These are phyloP conservation scores for Cyberlindnera americana DNA, from an alignment of 805 yeast genomes.

Conservation along the genomic window DNA sequence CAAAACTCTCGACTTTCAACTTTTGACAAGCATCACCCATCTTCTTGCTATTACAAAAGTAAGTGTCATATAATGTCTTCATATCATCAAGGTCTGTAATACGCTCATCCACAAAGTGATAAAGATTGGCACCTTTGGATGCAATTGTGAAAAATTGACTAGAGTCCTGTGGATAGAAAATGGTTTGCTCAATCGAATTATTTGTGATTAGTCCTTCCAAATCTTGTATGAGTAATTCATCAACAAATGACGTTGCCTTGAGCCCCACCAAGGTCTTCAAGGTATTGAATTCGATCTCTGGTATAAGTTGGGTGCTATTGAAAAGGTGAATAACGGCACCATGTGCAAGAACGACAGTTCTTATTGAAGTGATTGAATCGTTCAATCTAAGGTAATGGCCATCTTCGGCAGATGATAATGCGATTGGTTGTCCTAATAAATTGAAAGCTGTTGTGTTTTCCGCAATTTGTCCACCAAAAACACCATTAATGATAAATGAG, in stretches of 20 bases:
- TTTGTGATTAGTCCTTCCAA: slow-evolving; percentile 57
- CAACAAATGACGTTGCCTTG: slow-evolving; percentile 59
- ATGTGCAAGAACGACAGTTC: slow-evolving; percentile 40
- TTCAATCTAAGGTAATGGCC: slow-evolving; percentile 38
- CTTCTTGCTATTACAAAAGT: slow-evolving; percentile 50
- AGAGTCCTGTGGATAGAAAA: slow-evolving; percentile 48
- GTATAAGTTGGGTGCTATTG: slow-evolving; percentile 29
- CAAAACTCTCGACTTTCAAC: slow-evolving; percentile 41
- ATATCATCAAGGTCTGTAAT: slow-evolving; percentile 30
- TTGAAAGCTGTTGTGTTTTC: background rate
- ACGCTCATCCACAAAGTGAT: slow-evolving; percentile 57
- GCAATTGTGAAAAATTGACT: slow-evolving; percentile 21
- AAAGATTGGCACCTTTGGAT: slow-evolving; percentile 43
- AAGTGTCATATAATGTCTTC: slow-evolving; percentile 42
- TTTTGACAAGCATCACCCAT: slow-evolving; percentile 66
- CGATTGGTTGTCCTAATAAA: background rate
- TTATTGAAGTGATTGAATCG: slow-evolving; percentile 29
- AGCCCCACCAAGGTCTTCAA: slow-evolving; percentile 58
- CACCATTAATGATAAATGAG: slow-evolving; percentile 37
- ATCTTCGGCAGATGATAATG: slow-evolving; percentile 22
- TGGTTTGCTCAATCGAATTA: slow-evolving; percentile 47
- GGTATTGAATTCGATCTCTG: slow-evolving; percentile 41
- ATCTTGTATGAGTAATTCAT: slow-evolving; percentile 63
- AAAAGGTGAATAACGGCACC: slow-evolving; percentile 52
- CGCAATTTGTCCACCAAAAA: slow-evolving; percentile 40